Evolutionary conservation across 139 green algal species (phyloP).

Genomic region (Edaphochlamys debaryana): DNA sequence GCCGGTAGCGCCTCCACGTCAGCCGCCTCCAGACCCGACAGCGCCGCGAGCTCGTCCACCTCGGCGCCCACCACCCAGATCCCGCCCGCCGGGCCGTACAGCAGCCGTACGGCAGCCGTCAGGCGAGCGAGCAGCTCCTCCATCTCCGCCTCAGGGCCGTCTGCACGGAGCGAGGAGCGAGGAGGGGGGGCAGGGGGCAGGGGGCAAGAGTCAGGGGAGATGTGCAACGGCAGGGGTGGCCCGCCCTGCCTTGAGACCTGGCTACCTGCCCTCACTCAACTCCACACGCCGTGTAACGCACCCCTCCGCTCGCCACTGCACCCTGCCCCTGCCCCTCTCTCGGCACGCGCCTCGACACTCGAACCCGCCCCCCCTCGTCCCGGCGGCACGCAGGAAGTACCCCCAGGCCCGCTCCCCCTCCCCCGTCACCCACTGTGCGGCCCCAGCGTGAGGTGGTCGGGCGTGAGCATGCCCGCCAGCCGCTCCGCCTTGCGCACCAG

Average conservation of each 20-base stretch:
- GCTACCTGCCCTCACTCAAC: too few species aligned
- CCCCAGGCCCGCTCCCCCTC: too few species aligned
- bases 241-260: too few species aligned
- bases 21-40: constrained; percentile 3
- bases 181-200: not conserved
- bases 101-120: constrained; percentile 31
- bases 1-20: constrained; percentile 36
- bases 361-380: too few species aligned
- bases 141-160: constrained; percentile 18
- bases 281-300: too few species aligned
- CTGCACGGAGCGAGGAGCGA: not conserved
- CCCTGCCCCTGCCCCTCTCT: too few species aligned
- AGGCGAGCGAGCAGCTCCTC: constrained; percentile 28
- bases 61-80: constrained; percentile 35
- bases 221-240: too few species aligned
- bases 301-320: too few species aligned
- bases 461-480: constrained; percentile 8
- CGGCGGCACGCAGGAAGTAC: too few species aligned
- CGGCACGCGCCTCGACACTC: too few species aligned
- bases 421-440: constrained; percentile 42
- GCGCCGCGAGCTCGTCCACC: constrained; percentile 36
- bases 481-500: constrained; percentile 47
- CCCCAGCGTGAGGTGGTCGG: constrained; percentile 14
- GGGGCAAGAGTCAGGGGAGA: not conserved
- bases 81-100: constrained; percentile 16